These are phyloP conservation scores for Neltuma alba DNA, from an alignment of 306 rosid species.

Conservation along the genomic window DNA sequence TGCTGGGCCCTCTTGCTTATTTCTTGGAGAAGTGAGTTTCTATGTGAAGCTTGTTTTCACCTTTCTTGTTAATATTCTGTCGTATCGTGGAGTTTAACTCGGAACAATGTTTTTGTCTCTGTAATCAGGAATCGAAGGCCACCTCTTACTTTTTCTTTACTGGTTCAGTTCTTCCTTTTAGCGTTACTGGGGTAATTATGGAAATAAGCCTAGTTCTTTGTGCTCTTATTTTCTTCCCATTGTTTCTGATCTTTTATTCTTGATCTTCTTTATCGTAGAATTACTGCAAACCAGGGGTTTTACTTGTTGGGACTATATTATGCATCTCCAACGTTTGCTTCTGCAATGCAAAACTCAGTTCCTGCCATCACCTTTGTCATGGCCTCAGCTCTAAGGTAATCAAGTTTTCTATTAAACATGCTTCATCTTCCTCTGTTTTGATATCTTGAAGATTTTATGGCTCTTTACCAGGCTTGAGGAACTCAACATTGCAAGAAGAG, in stretches of 20 bases:
- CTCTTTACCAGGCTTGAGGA: slow-evolving; percentile 54
- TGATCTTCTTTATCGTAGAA: slow-evolving; percentile 31
- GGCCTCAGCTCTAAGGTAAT: slow-evolving; percentile 65
- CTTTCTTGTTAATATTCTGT: background rate
- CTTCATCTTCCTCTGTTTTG: slow-evolving; percentile 6
- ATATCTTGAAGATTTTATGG: slow-evolving; percentile 10
- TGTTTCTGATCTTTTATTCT: slow-evolving; percentile 18
- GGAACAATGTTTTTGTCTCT: slow-evolving; percentile 1
- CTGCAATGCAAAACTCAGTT: slow-evolving; percentile 80
- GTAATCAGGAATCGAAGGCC: slow-evolving; percentile 67
- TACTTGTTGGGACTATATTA: slow-evolving; percentile 70
- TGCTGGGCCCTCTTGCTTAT: slow-evolving; percentile 66
- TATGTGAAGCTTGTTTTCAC: background rate
- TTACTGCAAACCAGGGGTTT: slow-evolving; percentile 80
- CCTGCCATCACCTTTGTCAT: slow-evolving; percentile 68
- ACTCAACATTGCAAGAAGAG: slow-evolving; percentile 53
- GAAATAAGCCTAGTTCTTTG: slow-evolving; percentile 9
- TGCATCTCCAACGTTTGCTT: slow-evolving; percentile 80
- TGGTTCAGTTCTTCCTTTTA: slow-evolving; percentile 70
- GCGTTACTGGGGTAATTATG: slow-evolving; percentile 69
- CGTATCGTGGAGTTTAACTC: slow-evolving; percentile 7
- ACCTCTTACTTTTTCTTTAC: slow-evolving; percentile 58
- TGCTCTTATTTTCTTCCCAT: slow-evolving; percentile 15
- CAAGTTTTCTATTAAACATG: background rate
- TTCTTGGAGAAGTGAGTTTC: slow-evolving; percentile 66